Evolutionary conservation across 148 eudicot genomes (phyloP).

Genomic region (Persicaria tinctoria): DNA sequence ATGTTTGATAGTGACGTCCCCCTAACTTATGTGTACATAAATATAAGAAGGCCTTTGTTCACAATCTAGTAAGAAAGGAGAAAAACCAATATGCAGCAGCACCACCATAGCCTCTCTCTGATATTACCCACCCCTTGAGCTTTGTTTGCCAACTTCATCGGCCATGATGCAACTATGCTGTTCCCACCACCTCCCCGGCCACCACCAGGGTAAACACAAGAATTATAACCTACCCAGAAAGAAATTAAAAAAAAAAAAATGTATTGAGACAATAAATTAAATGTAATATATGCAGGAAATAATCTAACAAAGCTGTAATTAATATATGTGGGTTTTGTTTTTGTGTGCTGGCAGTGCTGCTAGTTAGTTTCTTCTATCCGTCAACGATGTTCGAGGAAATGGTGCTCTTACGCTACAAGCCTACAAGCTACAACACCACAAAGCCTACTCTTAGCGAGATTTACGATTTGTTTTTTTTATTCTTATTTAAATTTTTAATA

Average conservation of each 20-base stretch:
- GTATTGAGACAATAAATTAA: not conserved
- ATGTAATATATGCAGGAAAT: not conserved
- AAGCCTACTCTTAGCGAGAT: no score
- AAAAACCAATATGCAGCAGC: conserved; percentile 8
- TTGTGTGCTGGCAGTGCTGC: no score
- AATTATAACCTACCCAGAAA: conserved; percentile 39
- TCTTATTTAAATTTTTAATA: no score
- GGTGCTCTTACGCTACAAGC: no score
- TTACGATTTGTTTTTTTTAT: no score
- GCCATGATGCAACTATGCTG: not conserved
- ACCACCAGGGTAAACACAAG: conserved; percentile 48
- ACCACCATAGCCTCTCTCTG: not conserved
- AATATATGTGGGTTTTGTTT: no score
- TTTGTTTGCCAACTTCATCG: conserved; percentile 8
- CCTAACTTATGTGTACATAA: not conserved
- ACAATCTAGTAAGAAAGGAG: not conserved
- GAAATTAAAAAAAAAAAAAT: not conserved
- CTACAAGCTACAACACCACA: no score
- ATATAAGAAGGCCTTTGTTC: not conserved
- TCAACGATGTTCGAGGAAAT: no score
- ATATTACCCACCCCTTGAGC: not conserved
- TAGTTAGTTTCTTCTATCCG: no score
- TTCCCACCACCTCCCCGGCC: conserved; percentile 5
- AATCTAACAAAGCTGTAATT: no score
- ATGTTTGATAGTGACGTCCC: not conserved